Conservation (phyloP, 2,329 filamentous ascomycete genomes). For the Arthroderma uncinatum region DNA sequence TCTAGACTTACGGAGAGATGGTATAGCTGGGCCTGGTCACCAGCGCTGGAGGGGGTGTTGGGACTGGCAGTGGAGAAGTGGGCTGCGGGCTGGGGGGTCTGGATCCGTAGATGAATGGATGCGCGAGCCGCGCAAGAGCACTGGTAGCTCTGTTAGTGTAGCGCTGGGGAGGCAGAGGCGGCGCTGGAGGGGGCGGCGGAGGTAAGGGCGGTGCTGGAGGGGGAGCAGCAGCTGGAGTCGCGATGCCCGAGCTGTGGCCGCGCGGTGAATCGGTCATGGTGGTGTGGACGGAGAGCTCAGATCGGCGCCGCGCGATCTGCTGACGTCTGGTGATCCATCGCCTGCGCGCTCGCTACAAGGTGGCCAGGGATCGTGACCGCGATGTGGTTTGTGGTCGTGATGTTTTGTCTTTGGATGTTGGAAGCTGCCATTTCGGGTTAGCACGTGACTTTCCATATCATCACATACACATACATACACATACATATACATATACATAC, state of each 20-base stretch:
- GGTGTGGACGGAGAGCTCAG: conserved; percentile 10
- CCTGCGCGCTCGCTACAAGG: conserved; percentile 4
- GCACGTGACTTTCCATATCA: too few relatives aligned
- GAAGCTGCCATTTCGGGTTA: too few relatives aligned
- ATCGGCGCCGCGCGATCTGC: conserved; percentile 14
- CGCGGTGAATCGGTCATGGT: conserved; percentile 17
- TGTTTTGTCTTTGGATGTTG: too few relatives aligned
- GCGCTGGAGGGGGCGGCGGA: conserved; percentile 23
- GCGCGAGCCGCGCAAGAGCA: conserved; percentile 42
- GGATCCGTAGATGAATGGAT: conserved; percentile 45
- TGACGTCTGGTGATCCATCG: conserved; percentile 17
- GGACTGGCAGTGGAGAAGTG: conserved; percentile 23
- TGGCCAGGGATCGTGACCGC: conserved; percentile 2
- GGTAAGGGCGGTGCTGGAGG: conserved; percentile 10
- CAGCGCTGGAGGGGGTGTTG: background rate
- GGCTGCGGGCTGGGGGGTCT: conserved; percentile 43
- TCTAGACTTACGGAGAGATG: conserved; percentile 27
- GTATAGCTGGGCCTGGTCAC: conserved; percentile 22
- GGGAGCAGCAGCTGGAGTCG: conserved; percentile 23
- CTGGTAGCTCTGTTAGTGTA: conserved; percentile 37
- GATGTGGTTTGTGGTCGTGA: background rate
- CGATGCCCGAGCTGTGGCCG: conserved; percentile 11
- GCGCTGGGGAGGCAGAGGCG: conserved; percentile 28
- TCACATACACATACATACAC: too few relatives aligned
- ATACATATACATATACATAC: too few relatives aligned